phyloP scores from a whole-genome alignment of 176 grass and related monocot genomes.

The Olyra latifolia region DNA sequence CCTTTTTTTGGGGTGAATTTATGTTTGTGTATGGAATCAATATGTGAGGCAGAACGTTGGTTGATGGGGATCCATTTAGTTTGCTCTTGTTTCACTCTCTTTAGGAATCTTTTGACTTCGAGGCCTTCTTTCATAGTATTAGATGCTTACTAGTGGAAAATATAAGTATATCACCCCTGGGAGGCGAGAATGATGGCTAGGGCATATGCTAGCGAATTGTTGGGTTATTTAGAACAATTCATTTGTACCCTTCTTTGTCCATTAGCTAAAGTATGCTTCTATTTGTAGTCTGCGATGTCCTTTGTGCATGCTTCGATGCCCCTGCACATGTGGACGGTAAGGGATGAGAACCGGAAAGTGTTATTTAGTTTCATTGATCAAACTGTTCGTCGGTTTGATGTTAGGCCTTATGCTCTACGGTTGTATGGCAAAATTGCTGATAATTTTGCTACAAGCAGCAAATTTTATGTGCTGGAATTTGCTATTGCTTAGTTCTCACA shows the following conservation, averaged over 20 bases:
- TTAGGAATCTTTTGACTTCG: neutral
- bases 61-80: neutral
- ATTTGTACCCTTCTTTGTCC: neutral
- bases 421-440: neutral
- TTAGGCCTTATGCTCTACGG: neutral
- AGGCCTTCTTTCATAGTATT: conserved; percentile 10
- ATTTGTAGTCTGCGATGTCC: neutral
- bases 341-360: neutral
- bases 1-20: neutral
- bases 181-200: neutral
- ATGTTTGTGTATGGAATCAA: neutral
- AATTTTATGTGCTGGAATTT: neutral
- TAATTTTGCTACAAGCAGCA: neutral
- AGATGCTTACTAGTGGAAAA: neutral
- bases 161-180: neutral
- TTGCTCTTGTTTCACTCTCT: neutral
- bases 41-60: neutral
- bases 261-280: neutral
- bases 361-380: neutral
- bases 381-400: neutral
- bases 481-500: neutral
- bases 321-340: neutral
- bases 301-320: neutral
- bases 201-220: neutral
- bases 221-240: neutral